Evolutionary conservation across 306 rosid genomes (phyloP).

Genomic region (Prunus mongolica): DNA sequence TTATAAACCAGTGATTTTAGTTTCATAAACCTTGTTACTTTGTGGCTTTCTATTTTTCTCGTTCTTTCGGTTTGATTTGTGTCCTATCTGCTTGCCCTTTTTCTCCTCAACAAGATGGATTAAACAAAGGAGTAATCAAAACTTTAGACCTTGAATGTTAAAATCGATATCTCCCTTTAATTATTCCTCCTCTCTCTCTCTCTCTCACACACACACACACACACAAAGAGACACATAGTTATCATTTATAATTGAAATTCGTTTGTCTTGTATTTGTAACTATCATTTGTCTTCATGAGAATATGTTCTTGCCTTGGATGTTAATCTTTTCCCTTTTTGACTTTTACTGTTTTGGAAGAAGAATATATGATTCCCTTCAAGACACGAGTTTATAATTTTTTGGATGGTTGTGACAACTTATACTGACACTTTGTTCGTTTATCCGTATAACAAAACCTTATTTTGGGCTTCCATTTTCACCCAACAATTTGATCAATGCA

Average conservation of each 20-base stretch:
- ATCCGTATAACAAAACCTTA: not conserved
- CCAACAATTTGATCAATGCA: too few relatives aligned
- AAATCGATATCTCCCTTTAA: slow-evolving; percentile 7
- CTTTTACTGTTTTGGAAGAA: slow-evolving; percentile 14
- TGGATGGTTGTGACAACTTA: slow-evolving; percentile 8
- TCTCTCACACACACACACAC: too few relatives aligned
- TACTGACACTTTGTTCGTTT: not conserved
- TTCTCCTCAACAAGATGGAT: slow-evolving; percentile 11
- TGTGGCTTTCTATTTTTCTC: not conserved
- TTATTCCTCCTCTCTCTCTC: not conserved
- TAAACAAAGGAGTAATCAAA: slow-evolving; percentile 19
- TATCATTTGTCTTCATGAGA: slow-evolving; percentile 20
- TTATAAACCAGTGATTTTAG: not conserved
- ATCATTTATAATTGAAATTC: not conserved
- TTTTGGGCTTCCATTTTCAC: too few relatives aligned
- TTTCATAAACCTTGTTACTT: slow-evolving; percentile 6
- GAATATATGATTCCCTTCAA: not conserved
- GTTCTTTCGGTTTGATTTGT: slow-evolving; percentile 2
- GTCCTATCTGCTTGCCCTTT: slow-evolving; percentile 10
- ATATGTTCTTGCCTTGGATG: slow-evolving; percentile 32
- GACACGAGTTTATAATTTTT: slow-evolving; percentile 1
- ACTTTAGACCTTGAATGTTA: slow-evolving; percentile 38
- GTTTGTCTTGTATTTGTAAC: slow-evolving; percentile 2
- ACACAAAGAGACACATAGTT: not conserved
- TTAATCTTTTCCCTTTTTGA: slow-evolving; percentile 17